Evolutionary conservation across 129 eudicot species (phyloP), one percentile per base, ranked within the genome.

Genomic region (Kitagawia praeruptora): DNA sequence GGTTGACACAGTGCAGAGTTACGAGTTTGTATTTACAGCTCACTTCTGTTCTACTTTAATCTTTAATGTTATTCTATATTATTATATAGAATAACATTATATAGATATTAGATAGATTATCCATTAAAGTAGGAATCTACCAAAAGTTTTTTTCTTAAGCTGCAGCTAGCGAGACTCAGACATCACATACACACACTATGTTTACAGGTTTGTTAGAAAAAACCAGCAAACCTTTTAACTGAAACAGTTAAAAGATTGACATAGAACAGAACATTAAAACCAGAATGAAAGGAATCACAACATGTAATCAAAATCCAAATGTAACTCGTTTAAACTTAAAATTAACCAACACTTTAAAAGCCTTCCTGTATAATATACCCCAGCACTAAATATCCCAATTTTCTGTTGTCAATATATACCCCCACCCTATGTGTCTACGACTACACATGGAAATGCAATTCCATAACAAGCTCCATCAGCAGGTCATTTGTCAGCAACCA

Each of bases 401-500:
- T 41, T 73, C 77, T 44, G 48, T 82, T 71, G 81, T 77, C 88
- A 48, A 78, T 79, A 49, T 40, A 86, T 31, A 70, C 45, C 11
- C 75, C 79, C 51, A 39, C 28, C 71, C 86, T 89, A 46, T 46
- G 12, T 46, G 49, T 46, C 49, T 46, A 87, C 6, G 28, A 76
- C 82, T 83, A 75, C 79, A 67, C 19, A 31, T 75, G 80, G 80
- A 80, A 81, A 70, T 37, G 49, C 28, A 74, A 28, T 42, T 41
- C 83, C 66, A 34, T 46, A 70, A 82, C 54, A 78, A 88, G 45
- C 83, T 89, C 97, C 37, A 75, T 58, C 49, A 90, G 70, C 69
- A 95, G 85, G 56, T 92, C 98, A 81, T 84, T 87, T 70, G 87
- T 80, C 85, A 92, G 79, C 81, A 81, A 27, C 39, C 78, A 81